Conservation (phyloP, 108 stramenopile species). For the Phaeodactylum tricornutum region DNA sequence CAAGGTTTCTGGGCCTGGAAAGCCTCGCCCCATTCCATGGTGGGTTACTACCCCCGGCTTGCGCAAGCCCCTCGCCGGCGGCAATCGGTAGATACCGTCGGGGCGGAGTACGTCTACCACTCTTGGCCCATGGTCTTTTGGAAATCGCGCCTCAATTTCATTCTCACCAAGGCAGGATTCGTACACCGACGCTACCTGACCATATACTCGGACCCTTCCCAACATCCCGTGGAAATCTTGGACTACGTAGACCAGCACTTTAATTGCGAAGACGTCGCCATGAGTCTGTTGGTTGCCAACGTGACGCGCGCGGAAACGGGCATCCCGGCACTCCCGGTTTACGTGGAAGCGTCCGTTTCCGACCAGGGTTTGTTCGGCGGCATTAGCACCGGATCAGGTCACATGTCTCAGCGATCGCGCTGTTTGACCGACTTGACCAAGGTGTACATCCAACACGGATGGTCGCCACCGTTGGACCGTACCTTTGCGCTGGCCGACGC, state of each 20-base stretch:
- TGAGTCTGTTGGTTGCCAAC: conserved; percentile 49
- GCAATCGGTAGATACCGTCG: neutral
- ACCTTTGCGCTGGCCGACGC: conserved; percentile 14
- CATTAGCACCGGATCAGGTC: conserved; percentile 35
- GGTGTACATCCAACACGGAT: conserved; percentile 25
- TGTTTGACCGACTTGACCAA: conserved; percentile 27
- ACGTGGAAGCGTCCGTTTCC: conserved; percentile 34
- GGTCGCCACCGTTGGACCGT: conserved; percentile 22
- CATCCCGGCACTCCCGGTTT: conserved; percentile 21
- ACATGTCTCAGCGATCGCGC: conserved; percentile 29
- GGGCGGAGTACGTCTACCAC: conserved; percentile 19
- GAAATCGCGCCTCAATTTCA: conserved; percentile 30
- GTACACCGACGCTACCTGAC: conserved; percentile 36
- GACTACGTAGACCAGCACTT: conserved; percentile 52
- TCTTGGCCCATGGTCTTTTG: conserved; percentile 37
- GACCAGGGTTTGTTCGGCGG: conserved; percentile 43
- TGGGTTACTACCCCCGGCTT: conserved; percentile 53
- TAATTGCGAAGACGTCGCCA: conserved; percentile 65
- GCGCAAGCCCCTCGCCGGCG: conserved; percentile 12
- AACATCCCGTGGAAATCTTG: conserved; percentile 30
- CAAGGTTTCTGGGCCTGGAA: conserved; percentile 34
- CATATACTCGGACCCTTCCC: conserved; percentile 19
- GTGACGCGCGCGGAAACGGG: conserved; percentile 8
- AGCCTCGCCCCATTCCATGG: conserved; percentile 33
- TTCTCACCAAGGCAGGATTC: conserved; percentile 56